phyloP scores from a whole-genome alignment of 176 grass and related monocot species.

The Sorghum bicolor region Sorghum_bicolor_NCBIv3 NC_012875.2:51027001-51027500 shows the following conservation, averaged over 20 bases:
- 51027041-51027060: not conserved
- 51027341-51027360: not conserved
- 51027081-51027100: conserved; percentile 36
- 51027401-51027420: not conserved
- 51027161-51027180: not conserved
- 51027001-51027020: conserved; percentile 31
- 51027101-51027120: conserved; percentile 22
- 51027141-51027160: not conserved
- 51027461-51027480: not conserved
- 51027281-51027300: not conserved
- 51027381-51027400: not conserved
- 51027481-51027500: not conserved
- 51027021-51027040: conserved; percentile 45
- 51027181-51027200: conserved; percentile 6
- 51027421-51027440: not conserved
- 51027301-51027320: not conserved
- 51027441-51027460: not conserved
- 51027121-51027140: not conserved
- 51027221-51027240: no score
- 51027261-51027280: no score
- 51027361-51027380: not conserved
- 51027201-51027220: not conserved
- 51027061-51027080: conserved; percentile 32
- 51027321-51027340: not conserved
- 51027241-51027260: no score